Conservation (phyloP, 2,329 filamentous ascomycete genomes). For the Exophiala oligosperma region DNA sequence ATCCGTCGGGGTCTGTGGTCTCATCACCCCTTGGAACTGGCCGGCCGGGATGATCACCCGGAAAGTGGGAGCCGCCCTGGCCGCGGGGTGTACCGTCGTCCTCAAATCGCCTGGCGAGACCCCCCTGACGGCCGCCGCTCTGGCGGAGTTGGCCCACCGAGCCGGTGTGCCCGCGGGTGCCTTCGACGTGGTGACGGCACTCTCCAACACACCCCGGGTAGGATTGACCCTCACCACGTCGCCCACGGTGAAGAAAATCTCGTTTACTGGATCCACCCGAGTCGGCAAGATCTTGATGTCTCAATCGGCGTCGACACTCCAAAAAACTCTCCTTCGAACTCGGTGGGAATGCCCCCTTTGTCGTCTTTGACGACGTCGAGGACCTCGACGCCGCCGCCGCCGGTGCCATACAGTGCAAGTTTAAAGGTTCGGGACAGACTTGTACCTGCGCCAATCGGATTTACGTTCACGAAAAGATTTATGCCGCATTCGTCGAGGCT, state of each 20-base stretch:
- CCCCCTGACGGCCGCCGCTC: slow-evolving; percentile 63
- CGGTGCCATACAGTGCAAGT: slow-evolving; percentile 4
- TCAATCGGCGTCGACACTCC: slow-evolving; percentile 56
- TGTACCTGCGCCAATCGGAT: slow-evolving; percentile 66
- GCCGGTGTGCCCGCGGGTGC: slow-evolving; percentile 60
- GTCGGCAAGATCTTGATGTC: slow-evolving; percentile 62
- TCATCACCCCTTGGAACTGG: slow-evolving; percentile 72
- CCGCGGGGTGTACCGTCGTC: slow-evolving; percentile 67
- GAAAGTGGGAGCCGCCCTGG: slow-evolving; percentile 66
- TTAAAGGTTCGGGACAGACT: slow-evolving; percentile 56
- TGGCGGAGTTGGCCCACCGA: slow-evolving; percentile 55
- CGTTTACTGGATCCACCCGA: slow-evolving; percentile 59
- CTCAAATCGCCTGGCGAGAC: slow-evolving; percentile 69
- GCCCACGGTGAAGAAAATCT: slow-evolving; percentile 56
- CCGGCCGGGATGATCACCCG: slow-evolving; percentile 67
- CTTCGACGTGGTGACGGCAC: slow-evolving; percentile 56
- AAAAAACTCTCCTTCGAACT: slow-evolving; percentile 65
- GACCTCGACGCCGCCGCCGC: slow-evolving; percentile 46
- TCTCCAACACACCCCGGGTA: slow-evolving; percentile 37
- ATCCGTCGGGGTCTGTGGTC: slow-evolving; percentile 67
- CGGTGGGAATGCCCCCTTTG: slow-evolving; percentile 63
- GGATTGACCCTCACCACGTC: slow-evolving; percentile 41
- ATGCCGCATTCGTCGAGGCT: slow-evolving; percentile 62
- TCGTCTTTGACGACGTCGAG: slow-evolving; percentile 61
- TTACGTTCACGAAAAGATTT: slow-evolving; percentile 60